Base-by-base conservation (phyloP, 78 protist genomes). In the Bodo saltans region DNA sequence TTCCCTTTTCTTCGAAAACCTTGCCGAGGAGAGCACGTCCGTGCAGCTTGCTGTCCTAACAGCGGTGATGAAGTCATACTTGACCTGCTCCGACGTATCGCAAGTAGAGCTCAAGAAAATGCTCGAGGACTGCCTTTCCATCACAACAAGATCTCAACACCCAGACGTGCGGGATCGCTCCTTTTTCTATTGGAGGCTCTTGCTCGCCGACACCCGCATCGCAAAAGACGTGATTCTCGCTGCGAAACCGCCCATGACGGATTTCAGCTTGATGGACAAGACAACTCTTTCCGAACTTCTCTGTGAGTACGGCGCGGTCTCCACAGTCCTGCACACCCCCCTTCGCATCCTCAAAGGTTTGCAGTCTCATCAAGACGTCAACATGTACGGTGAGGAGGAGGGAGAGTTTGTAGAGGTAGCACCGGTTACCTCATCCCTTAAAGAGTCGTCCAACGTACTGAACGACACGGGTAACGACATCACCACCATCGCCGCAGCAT, bases 141-240 rank as follows among this genome's bases (percentile, higher is more conserved):
- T 89, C n/a, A 94, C 97, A 53, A 97, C 99, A 11, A 89, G 91
- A 68, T 47, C 91, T 1, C 99, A 97, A 88, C 88, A 95, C 87
- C 99, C 99, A 29, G 99, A 98, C 89, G 88, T 98, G 4, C 94
- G 99, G 39, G 99, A 98, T 85, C 95, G 99, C 38, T 99, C 98
- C 41, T 98, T 86, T 91, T 88, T 98, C 81, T 98, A 98, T 90
- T 98, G 99, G 99, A 89, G 99, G 39, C 89, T 98, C 71, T 92
- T 98, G n/a, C 89, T 97, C 30, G 85, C 96, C 33, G 96, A 95
- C 92, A 95, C 97, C 25, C 96, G 92, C 69, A 96, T 95, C 27
- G 99, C 99, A 53, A 93, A 95, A 74, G 88, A 89, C 69, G 92
- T 96, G 28, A 96, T 96, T 27, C 87, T 93, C 47, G 42, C 88